phyloP scores from a whole-genome alignment of 106 monocot genomes.

The Triglochin maritima region DNA sequence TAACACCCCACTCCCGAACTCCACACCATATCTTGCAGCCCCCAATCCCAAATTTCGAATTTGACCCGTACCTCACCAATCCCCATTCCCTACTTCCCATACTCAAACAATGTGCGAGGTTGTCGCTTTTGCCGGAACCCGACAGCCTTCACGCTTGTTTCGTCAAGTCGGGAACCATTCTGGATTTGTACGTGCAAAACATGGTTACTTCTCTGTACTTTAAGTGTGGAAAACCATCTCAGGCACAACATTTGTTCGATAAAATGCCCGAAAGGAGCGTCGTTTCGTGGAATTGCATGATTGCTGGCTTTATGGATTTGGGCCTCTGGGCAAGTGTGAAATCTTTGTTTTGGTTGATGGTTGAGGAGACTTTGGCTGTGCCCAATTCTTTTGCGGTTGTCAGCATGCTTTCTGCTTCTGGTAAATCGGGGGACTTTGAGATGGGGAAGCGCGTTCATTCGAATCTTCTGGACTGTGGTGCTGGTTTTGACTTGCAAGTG shows the following conservation, averaged over 20 bases:
- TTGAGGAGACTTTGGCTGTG: slow-evolving; percentile 4
- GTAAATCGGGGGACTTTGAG: slow-evolving; percentile 29
- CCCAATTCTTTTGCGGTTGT: slow-evolving; percentile 44
- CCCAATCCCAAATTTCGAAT: too few relatives aligned
- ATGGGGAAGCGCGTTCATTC: slow-evolving; percentile 29
- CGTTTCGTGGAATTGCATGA: slow-evolving; percentile 37
- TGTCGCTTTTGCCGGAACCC: slow-evolving; percentile 18
- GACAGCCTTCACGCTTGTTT: slow-evolving; percentile 27
- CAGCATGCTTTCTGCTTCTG: slow-evolving; percentile 33
- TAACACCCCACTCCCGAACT: too few relatives aligned
- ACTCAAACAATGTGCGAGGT: slow-evolving; percentile 33
- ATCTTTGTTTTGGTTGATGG: slow-evolving; percentile 32
- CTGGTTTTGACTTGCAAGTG: slow-evolving; percentile 30
- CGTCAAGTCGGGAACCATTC: slow-evolving; percentile 21
- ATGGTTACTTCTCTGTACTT: slow-evolving; percentile 27
- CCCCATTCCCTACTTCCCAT: slow-evolving; percentile 29
- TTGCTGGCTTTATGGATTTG: slow-evolving; percentile 24
- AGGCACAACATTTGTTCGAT: slow-evolving; percentile 21
- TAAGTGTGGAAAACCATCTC: slow-evolving; percentile 1
- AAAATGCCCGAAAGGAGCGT: slow-evolving; percentile 27
- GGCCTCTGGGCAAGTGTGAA: slow-evolving; percentile 26
- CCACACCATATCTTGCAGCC: too few relatives aligned
- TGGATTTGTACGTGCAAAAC: slow-evolving; percentile 24
- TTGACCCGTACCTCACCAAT: slow-evolving; percentile 12
- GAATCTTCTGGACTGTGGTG: slow-evolving; percentile 21